These are phyloP conservation scores for Talaromyces sp. DNA, from an alignment of 2,329 filamentous ascomycete species.

Conservation along the genomic window DNA sequence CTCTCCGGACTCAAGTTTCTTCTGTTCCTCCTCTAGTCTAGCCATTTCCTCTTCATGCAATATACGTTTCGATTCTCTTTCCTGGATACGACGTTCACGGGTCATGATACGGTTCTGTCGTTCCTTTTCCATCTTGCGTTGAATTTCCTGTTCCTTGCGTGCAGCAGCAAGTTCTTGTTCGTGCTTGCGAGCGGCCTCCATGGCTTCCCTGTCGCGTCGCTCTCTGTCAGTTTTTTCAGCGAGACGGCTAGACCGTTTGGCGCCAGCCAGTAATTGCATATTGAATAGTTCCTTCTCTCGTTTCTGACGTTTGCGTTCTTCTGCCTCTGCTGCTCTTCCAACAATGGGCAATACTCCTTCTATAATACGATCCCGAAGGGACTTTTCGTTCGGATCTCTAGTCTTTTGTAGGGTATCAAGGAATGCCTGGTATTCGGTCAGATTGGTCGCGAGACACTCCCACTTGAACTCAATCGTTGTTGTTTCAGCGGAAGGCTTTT, in stretches of 20 bases:
- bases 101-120: constrained; percentile 77
- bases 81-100: constrained; percentile 77
- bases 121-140: constrained; percentile 67
- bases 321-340: constrained; percentile 66
- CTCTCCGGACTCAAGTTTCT: constrained; percentile 54
- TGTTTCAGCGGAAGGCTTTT: constrained; percentile 51
- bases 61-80: constrained; percentile 79
- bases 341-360: constrained; percentile 80
- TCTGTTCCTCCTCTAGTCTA: constrained; percentile 72
- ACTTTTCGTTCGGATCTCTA: constrained; percentile 80
- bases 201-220: constrained; percentile 66
- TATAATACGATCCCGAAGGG: constrained; percentile 67
- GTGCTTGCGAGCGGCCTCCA: constrained; percentile 66
- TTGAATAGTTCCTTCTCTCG: constrained; percentile 77
- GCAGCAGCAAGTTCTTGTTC: constrained; percentile 63
- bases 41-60: constrained; percentile 80
- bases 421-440: constrained; percentile 72
- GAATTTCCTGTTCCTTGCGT: constrained; percentile 56
- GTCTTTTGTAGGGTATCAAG: constrained; percentile 69
- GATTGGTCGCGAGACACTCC: constrained; percentile 83
- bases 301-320: constrained; percentile 69
- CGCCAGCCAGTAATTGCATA: constrained; percentile 82
- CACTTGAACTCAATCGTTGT: constrained; percentile 75
- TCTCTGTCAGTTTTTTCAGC: constrained; percentile 77
- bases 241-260: constrained; percentile 88